Percentiles rank a stretch among this genome's conserved stretches.
Conservation (phyloP, 2,329 filamentous ascomycete species). For the Paecilomyces formosus region DNA sequence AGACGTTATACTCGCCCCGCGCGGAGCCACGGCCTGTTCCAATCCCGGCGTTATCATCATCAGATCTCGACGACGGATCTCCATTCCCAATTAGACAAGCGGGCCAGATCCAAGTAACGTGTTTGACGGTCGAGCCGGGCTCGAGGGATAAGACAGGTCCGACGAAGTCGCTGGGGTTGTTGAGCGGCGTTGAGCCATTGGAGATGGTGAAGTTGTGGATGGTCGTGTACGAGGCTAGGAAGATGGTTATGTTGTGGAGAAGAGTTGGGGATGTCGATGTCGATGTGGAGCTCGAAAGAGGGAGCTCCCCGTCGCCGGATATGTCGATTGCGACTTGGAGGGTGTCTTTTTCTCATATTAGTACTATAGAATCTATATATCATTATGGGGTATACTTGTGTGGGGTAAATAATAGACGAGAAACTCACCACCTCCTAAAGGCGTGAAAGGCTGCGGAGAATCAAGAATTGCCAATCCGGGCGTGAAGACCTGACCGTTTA, state of each 20-base stretch:
- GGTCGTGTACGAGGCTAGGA: conserved; percentile 57
- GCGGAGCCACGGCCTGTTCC: conserved; percentile 36
- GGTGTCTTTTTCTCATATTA: conserved; percentile 20
- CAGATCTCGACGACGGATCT: conserved; percentile 5
- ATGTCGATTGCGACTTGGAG: conserved; percentile 62
- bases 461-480: background rate
- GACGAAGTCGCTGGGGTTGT: conserved; percentile 42
- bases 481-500: background rate
- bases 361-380: background rate
- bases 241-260: conserved; percentile 59
- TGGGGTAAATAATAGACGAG: background rate
- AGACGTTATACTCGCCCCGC: conserved; percentile 61
- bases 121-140: conserved; percentile 61
- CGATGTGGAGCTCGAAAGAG: conserved; percentile 35
- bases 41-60: too few species aligned
- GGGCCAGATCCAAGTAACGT: conserved; percentile 66
- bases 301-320: conserved; percentile 56
- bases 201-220: conserved; percentile 61
- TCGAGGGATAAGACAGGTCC: conserved; percentile 59
- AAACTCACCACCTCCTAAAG: background rate
- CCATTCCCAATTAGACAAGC: conserved; percentile 59
- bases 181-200: conserved; percentile 50
- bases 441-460: background rate
- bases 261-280: conserved; percentile 46
- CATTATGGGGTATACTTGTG: too few species aligned